Conservation (phyloP, 1,139 yeast genomes). For the Suhomyces yuchorum region DNA sequence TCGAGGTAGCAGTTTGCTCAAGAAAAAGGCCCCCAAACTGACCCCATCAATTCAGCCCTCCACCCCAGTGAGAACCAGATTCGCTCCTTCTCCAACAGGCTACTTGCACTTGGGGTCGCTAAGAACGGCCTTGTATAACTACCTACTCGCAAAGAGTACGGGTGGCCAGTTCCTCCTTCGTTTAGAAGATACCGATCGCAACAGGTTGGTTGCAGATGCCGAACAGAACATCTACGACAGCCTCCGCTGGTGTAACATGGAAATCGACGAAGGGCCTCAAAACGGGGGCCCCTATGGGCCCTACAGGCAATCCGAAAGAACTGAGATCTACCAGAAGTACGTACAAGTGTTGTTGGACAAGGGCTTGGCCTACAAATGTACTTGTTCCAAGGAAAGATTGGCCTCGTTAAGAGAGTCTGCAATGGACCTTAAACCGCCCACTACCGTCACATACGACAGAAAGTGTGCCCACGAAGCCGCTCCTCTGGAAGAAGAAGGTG, state of each 20-base stretch:
- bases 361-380: slow-evolving; percentile 84
- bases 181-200: slow-evolving; percentile 89
- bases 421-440: slow-evolving; percentile 74
- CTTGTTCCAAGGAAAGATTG: slow-evolving; percentile 81
- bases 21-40: slow-evolving; percentile 1
- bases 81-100: slow-evolving; percentile 99
- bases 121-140: slow-evolving; percentile 90
- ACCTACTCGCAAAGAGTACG: slow-evolving; percentile 74
- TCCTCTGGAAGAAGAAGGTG: slow-evolving; percentile 35
- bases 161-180: slow-evolving; percentile 81
- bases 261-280: slow-evolving; percentile 80
- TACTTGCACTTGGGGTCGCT: slow-evolving; percentile 87
- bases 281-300: slow-evolving; percentile 73
- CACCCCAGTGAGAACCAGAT: slow-evolving; percentile 79
- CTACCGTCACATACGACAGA: slow-evolving; percentile 90
- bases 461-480: slow-evolving; percentile 51
- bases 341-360: slow-evolving; percentile 55
- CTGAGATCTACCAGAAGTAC: slow-evolving; percentile 61
- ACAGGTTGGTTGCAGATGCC: slow-evolving; percentile 76
- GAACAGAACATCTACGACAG: slow-evolving; percentile 78
- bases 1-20: slow-evolving; percentile 4
- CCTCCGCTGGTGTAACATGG: slow-evolving; percentile 73
- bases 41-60: slow-evolving; percentile 38
- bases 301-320: slow-evolving; percentile 81
- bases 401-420: slow-evolving; percentile 71